Base-by-base conservation (phyloP, 306 rosid genomes). In the Purshia tridentata region DNA sequence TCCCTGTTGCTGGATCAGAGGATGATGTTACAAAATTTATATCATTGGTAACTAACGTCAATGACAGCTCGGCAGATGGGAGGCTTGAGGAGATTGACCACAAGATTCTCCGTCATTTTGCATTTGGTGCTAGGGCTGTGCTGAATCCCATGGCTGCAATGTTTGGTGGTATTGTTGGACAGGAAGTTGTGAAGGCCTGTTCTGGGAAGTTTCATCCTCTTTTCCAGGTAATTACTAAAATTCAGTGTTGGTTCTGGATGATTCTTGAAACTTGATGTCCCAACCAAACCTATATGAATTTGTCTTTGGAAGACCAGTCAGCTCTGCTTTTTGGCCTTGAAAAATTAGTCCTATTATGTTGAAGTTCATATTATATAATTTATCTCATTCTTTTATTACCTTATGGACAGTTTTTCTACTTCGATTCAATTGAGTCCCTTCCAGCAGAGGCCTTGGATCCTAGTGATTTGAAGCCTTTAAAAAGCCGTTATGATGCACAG, bases 121-220 rank as follows among this genome's bases (percentile, higher is more conserved):
- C 78, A 9, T 75, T 65, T 65, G 78, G 78, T 75, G 78, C 78
- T 53, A 75, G 48, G 56, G 78, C 78, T 42, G 78, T 75, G 37
- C 72, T 75, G 47, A 75, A 66, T 66, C 78, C 78, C 15, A 66
- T 75, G 78, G 78, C 78, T 65, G 78, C 78, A 0, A 75, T 75
- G 78, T 75, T 75, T 44, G 78, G 78, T 29, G 78, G 78, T 55
- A 75, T 75, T 65, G 78, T 75, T 54, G 78, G 78, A 44, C 78
- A 75, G 47, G 78, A 75, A 29, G 66, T 75, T 44, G 72, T 75
- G 57, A 75, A 75, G 57, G 78, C 78, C 39, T 75, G 78, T 46
- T 75, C 78, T 44, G 73, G 63, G 9, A 75, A 75, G 46, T 75
- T 75, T 55, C 78, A 75, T 48, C 78, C 78, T 22, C 78, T 75